A percentile compares a stretch with the other conserved stretches of the same genome.
phyloP scores from a whole-genome alignment of 371 early-diverging fungal genomes.

The Apophysomyces elegans region DNA sequence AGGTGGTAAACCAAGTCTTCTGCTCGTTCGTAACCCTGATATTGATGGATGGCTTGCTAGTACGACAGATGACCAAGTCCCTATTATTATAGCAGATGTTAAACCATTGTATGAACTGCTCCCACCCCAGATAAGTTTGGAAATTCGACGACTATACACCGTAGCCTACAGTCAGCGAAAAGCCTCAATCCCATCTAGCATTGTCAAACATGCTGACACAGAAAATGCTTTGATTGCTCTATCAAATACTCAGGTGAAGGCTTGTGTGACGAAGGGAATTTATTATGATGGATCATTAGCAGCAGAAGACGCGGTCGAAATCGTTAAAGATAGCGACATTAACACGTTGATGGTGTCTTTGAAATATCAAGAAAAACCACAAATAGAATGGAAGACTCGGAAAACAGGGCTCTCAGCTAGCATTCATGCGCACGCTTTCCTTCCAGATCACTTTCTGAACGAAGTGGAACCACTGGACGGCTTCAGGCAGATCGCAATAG shows the following conservation, averaged over 20 bases:
- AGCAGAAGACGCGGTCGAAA: neutral
- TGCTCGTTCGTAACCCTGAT: neutral
- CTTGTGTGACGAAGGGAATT: neutral
- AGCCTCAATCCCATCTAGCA: neutral
- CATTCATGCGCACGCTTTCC: neutral
- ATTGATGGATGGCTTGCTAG: neutral
- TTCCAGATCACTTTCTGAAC: neutral
- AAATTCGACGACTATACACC: neutral
- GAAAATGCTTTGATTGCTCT: neutral
- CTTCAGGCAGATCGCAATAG: no score
- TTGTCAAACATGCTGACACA: no score
- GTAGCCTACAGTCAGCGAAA: neutral
- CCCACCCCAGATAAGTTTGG: neutral
- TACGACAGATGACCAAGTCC: neutral
- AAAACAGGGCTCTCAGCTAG: no score
- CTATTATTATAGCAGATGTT: neutral
- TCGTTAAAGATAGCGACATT: neutral
- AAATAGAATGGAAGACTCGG: no score
- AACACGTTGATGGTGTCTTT: neutral
- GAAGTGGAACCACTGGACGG: neutral
- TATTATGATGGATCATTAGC: neutral
- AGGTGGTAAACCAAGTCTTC: neutral
- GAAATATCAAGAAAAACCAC: neutral
- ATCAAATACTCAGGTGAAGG: neutral
- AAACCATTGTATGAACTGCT: neutral